Percentiles rank a stretch among this genome's conserved stretches.
These are phyloP conservation scores for Crithidia brevicula DNA, from an alignment of 208 protist genomes.

Conservation along the genomic window DNA sequence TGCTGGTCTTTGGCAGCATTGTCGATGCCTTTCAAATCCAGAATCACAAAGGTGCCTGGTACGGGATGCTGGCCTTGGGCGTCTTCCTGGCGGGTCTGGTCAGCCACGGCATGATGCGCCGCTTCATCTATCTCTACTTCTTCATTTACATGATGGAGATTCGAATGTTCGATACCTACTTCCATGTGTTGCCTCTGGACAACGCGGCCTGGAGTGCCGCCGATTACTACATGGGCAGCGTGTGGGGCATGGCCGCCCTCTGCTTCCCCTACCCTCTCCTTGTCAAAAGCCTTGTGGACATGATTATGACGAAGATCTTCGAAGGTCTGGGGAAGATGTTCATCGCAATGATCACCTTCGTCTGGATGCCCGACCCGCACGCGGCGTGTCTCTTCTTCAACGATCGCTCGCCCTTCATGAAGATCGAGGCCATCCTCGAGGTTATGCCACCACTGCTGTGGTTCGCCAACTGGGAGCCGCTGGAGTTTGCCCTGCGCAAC, in stretches of 20 bases:
- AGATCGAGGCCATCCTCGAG: constrained; percentile 33
- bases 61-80: constrained; percentile 29
- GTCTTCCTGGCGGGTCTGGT: constrained; percentile 28
- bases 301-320: constrained; percentile 33
- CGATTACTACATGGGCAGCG: constrained; percentile 38
- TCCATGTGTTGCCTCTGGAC: constrained; percentile 23
- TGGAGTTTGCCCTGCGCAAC: constrained; percentile 43
- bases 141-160: constrained; percentile 48
- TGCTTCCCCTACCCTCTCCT: constrained; percentile 39
- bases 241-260: constrained; percentile 29
- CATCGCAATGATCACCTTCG: constrained; percentile 37
- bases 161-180: constrained; percentile 29
- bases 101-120: constrained; percentile 34
- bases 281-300: constrained; percentile 32
- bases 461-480: constrained; percentile 50
- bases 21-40: constrained; percentile 25
- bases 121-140: constrained; percentile 44
- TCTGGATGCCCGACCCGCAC: constrained; percentile 35
- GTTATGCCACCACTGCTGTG: constrained; percentile 44
- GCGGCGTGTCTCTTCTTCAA: constrained; percentile 42
- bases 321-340: constrained; percentile 33
- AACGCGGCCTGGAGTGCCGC: constrained; percentile 31
- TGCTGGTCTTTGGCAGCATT: constrained; percentile 18
- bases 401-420: constrained; percentile 35
- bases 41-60: constrained; percentile 30